phyloP scores from a whole-genome alignment of 768 basidiomycete genomes.

The Calocera cornea region DNA sequence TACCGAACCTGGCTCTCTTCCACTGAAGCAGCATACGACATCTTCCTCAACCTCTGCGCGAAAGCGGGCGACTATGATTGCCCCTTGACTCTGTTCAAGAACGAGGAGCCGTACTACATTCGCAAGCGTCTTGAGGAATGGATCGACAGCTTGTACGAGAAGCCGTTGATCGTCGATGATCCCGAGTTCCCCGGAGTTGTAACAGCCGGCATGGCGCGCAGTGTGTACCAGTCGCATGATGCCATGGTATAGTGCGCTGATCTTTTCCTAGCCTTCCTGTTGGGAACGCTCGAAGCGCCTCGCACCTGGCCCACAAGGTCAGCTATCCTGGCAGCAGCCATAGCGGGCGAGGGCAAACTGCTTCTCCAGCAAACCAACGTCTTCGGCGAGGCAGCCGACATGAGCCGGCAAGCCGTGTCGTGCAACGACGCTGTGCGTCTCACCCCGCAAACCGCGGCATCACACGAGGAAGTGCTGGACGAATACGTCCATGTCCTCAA shows the following conservation, averaged over 20 bases:
- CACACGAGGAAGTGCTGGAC: conserved; percentile 10
- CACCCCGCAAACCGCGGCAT: neutral
- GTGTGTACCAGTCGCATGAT: neutral
- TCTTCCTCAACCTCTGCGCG: conserved; percentile 9
- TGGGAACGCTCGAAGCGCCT: neutral
- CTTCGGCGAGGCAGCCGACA: neutral
- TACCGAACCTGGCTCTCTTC: conserved; percentile 7
- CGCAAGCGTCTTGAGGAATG: conserved; percentile 9
- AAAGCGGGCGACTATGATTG: conserved; percentile 9
- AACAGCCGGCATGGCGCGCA: conserved; percentile 6
- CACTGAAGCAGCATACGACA: conserved; percentile 9
- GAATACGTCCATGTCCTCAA: neutral
- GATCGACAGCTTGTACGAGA: conserved; percentile 8
- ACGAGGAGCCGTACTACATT: conserved; percentile 7
- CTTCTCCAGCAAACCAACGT: neutral
- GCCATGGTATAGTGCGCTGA: neutral
- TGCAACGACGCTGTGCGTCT: conserved; percentile 11
- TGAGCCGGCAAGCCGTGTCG: conserved; percentile 8
- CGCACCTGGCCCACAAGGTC: conserved; percentile 1
- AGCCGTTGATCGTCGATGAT: conserved; percentile 7
- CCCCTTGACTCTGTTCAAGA: conserved; percentile 6
- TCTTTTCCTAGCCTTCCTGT: conserved; percentile 8
- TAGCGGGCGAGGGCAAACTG: conserved; percentile 7
- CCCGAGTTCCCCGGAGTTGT: neutral
- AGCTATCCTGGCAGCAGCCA: conserved; percentile 6